Conservation (phyloP, 164 flowering plant species). For the Tetrastigma voinierianum region DNA sequence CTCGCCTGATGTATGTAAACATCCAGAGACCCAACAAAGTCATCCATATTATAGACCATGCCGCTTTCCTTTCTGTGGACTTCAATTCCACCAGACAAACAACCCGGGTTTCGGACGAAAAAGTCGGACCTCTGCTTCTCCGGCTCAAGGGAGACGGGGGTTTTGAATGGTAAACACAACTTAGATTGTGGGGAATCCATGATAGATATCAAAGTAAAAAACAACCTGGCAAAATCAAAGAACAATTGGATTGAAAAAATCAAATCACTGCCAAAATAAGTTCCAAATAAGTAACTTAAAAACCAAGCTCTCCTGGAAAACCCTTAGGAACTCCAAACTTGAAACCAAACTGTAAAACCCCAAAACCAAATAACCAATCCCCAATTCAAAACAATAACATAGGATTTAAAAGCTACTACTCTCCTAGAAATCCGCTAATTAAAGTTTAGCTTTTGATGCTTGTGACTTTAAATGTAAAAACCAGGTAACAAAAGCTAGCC, state of each 20-base stretch:
- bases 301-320: not conserved
- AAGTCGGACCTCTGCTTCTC: slow-evolving; percentile 34
- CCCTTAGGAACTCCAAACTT: not conserved
- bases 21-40: slow-evolving; percentile 59
- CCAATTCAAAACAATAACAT: slow-evolving; percentile 6
- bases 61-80: slow-evolving; percentile 24
- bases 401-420: not conserved
- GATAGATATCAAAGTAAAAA: slow-evolving; percentile 13
- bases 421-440: not conserved
- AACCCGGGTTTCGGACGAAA: slow-evolving; percentile 17
- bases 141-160: slow-evolving; percentile 31
- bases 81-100: slow-evolving; percentile 24
- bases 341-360: not conserved
- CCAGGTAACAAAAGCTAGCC: not conserved
- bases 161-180: slow-evolving; percentile 60
- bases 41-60: slow-evolving; percentile 16
- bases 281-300: not conserved
- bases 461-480: not conserved
- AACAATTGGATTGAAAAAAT: not conserved
- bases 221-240: slow-evolving; percentile 21
- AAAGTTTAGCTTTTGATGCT: not conserved
- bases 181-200: slow-evolving; percentile 79
- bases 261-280: not conserved
- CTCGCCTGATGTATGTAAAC: slow-evolving; percentile 86
- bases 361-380: not conserved